Base-by-base conservation (phyloP, 768 basidiomycete species). In the Punctularia strigosozonata region DNA sequence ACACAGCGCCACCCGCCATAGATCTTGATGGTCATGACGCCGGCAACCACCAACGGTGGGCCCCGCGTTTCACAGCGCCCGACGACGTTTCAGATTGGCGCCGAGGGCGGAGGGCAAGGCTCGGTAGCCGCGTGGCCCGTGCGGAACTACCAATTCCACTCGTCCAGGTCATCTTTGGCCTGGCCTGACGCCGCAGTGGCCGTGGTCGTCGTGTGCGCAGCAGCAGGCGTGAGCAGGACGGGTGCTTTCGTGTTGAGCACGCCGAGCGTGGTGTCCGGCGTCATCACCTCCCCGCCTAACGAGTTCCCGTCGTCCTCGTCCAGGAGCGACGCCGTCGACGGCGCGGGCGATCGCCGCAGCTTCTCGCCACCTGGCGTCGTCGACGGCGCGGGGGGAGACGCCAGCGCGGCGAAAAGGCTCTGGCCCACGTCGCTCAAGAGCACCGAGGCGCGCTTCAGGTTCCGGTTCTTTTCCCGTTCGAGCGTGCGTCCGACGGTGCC, bases 351-450 rank as follows among this genome's bases (percentile, higher is more conserved):
- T n/a, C n/a, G n/a, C n/a, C n/a, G n/a, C n/a, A n/a, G n/a, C n/a
- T n/a, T n/a, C n/a, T n/a, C n/a, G n/a, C n/a, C n/a, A n/a, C n/a
- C n/a, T n/a, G n/a, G n/a, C n/a, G n/a, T n/a, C n/a, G n/a, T n/a
- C n/a, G n/a, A n/a, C 5, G 59, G 58, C 1, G 63, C 56, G 12
- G 60, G 45, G 2, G 69, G 63, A 5, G 60, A 54, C 15, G 57
- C 39, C 8, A 75, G 52, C 0, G 68, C 75, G 3, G 69, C 63
- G 7, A 65, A 65, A 25, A 77, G 61, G 28, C 70, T 65, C 43
- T 68, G 66, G 4, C 77, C 77, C 15, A 82, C 70, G 51, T 82
- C 81, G 0, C 77, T 70, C 38, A 84, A 51, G 22, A 84, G 64
- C 1, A 71, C 46, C 0, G 80, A 80, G 0, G 80, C 80, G 17